phyloP scores from a whole-genome alignment of 768 basidiomycete genomes.

The Kwoniella bestiolae region DNA sequence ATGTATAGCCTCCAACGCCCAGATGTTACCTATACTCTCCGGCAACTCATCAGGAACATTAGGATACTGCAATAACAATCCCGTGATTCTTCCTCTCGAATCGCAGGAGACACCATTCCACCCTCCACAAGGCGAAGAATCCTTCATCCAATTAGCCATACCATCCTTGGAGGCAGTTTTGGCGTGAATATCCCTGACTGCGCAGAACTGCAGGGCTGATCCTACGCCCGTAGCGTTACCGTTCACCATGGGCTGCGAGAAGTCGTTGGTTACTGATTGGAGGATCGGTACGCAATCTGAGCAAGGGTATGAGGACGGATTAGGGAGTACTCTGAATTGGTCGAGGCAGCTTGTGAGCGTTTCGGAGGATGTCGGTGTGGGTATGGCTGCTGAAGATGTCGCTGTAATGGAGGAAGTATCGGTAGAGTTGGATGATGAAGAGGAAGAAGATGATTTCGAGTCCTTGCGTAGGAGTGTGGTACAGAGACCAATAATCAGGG shows the following conservation, averaged over 20 bases:
- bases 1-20: slow-evolving; percentile 46
- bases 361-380: slow-evolving; percentile 23
- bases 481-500: slow-evolving; percentile 42
- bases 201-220: slow-evolving; percentile 56
- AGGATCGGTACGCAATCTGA: slow-evolving; percentile 54
- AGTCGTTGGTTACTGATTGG: slow-evolving; percentile 50
- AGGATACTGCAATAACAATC: slow-evolving; percentile 53
- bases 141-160: slow-evolving; percentile 36
- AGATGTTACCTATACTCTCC: slow-evolving; percentile 45
- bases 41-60: slow-evolving; percentile 50
- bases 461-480: slow-evolving; percentile 33
- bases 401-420: background rate
- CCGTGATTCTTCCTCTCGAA: slow-evolving; percentile 44
- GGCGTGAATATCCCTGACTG: slow-evolving; percentile 48
- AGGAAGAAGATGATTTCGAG: slow-evolving; percentile 6
- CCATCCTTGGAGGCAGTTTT: slow-evolving; percentile 21
- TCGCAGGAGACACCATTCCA: slow-evolving; percentile 57
- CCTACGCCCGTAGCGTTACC: slow-evolving; percentile 54
- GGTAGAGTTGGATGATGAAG: background rate
- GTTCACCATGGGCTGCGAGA: slow-evolving; percentile 29
- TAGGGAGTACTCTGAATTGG: slow-evolving; percentile 37
- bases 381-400: slow-evolving; percentile 21
- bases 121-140: slow-evolving; percentile 49
- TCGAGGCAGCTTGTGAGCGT: slow-evolving; percentile 48
- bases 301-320: slow-evolving; percentile 50